Evolutionary conservation across 805 yeast genomes (phyloP).

Genomic region (Cyberlindnera sargentensis): DNA sequence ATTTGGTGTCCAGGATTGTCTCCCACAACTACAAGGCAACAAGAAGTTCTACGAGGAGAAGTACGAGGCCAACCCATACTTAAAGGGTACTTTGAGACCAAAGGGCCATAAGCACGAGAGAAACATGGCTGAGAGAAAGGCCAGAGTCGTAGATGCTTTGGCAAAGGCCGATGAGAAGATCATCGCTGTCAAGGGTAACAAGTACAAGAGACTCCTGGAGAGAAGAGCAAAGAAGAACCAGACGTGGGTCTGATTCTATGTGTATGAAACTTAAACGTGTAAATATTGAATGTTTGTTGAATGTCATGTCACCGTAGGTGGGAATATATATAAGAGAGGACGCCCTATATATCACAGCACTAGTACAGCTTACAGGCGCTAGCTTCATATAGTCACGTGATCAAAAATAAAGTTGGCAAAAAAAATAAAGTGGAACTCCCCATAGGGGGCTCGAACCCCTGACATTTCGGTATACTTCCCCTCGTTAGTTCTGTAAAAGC

Average conservation of each 20-base stretch:
- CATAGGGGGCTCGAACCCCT: constrained; percentile 28
- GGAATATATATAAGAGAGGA: too few relatives aligned
- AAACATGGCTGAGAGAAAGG: constrained; percentile 49
- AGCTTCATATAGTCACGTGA: too few relatives aligned
- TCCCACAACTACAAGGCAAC: constrained; percentile 46
- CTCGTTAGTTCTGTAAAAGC: constrained; percentile 22
- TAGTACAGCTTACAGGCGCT: too few relatives aligned
- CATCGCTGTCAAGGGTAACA: constrained; percentile 34
- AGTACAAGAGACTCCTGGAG: constrained; percentile 21
- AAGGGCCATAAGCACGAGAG: constrained; percentile 82
- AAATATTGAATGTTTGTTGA: too few relatives aligned
- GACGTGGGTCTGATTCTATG: constrained; percentile 15
- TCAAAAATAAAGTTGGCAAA: background rate
- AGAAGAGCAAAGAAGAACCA: constrained; percentile 18
- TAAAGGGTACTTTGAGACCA: constrained; percentile 71
- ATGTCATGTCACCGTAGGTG: too few relatives aligned
- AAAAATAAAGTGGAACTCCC: constrained; percentile 21
- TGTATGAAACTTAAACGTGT: too few relatives aligned
- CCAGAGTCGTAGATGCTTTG: constrained; percentile 59
- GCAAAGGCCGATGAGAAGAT: constrained; percentile 61
- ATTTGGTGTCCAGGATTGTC: constrained; percentile 70
- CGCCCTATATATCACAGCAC: too few relatives aligned
- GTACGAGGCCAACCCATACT: constrained; percentile 57
- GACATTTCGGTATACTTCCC: constrained; percentile 24
- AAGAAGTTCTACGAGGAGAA: constrained; percentile 77